phyloP scores from a whole-genome alignment of 192 early-diverging fungal species.

The Coemansia sp. region DNA sequence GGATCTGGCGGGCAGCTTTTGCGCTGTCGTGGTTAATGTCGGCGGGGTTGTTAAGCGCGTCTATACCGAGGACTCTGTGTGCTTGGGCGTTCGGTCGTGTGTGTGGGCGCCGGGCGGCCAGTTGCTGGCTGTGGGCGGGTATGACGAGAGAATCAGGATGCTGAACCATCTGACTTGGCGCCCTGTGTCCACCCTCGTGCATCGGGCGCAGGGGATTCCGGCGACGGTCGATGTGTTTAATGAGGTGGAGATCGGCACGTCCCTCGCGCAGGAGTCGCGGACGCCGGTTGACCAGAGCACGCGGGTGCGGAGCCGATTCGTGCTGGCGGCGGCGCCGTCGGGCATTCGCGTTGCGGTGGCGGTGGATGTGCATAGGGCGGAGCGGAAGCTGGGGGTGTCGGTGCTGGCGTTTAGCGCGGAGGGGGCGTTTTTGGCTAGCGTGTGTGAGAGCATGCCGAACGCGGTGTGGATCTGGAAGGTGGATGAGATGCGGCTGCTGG shows the following conservation, averaged over 20 bases:
- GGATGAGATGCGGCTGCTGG: slow-evolving; percentile 18
- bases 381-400: background rate
- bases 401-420: slow-evolving; percentile 34
- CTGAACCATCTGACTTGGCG: slow-evolving; percentile 51
- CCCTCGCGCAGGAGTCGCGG: slow-evolving; percentile 20
- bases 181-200: slow-evolving; percentile 26
- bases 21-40: slow-evolving; percentile 25
- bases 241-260: slow-evolving; percentile 27
- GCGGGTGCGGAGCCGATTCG: slow-evolving; percentile 29
- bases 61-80: slow-evolving; percentile 7
- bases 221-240: slow-evolving; percentile 33
- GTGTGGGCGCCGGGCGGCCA: slow-evolving; percentile 42
- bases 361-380: slow-evolving; percentile 23
- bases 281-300: background rate
- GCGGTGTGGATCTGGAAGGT: slow-evolving; percentile 45
- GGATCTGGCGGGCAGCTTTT: slow-evolving; percentile 24
- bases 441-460: slow-evolving; percentile 33
- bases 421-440: slow-evolving; percentile 26
- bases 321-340: slow-evolving; percentile 14
- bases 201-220: slow-evolving; percentile 4
- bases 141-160: slow-evolving; percentile 31
- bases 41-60: slow-evolving; percentile 37
- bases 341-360: slow-evolving; percentile 12
- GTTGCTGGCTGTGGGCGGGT: slow-evolving; percentile 43
- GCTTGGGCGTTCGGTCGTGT: slow-evolving; percentile 22